phyloP scores from a whole-genome alignment of 768 basidiomycete species.

The Pisolithus sp. region DNA sequence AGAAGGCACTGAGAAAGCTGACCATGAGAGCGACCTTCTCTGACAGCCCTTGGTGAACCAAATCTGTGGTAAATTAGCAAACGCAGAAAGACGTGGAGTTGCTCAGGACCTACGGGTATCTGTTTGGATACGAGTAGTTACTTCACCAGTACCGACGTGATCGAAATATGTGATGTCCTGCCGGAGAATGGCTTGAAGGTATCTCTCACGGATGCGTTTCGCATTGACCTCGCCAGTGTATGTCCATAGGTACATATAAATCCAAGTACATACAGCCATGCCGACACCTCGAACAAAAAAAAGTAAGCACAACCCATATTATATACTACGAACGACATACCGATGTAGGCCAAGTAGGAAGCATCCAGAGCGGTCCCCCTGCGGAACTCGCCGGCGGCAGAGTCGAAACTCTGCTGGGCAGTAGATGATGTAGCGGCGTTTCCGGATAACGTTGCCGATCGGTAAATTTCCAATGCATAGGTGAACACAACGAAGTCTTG shows the following conservation, averaged over 20 bases:
- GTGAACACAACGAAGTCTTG: slow-evolving; percentile 64
- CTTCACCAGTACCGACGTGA: slow-evolving; percentile 85
- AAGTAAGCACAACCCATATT: slow-evolving; percentile 1
- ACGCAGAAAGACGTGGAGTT: neutral
- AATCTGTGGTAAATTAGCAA: slow-evolving; percentile 39
- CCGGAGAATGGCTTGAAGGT: slow-evolving; percentile 72
- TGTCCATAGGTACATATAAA: slow-evolving; percentile 65
- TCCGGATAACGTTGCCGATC: slow-evolving; percentile 3
- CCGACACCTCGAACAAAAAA: slow-evolving; percentile 47
- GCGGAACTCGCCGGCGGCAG: slow-evolving; percentile 44
- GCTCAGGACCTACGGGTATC: slow-evolving; percentile 58
- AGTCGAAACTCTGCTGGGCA: slow-evolving; percentile 27
- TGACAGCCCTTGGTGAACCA: slow-evolving; percentile 86
- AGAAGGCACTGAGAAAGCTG: slow-evolving; percentile 62
- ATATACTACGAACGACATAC: slow-evolving; percentile 31
- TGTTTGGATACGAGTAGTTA: slow-evolving; percentile 90
- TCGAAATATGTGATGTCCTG: slow-evolving; percentile 91
- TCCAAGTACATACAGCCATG: slow-evolving; percentile 68
- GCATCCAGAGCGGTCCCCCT: slow-evolving; percentile 49
- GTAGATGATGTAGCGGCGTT: slow-evolving; percentile 24
- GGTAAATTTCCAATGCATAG: slow-evolving; percentile 9
- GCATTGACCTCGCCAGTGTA: slow-evolving; percentile 78
- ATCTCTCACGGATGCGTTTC: slow-evolving; percentile 77
- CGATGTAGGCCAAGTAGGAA: slow-evolving; percentile 59
- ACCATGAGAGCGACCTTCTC: slow-evolving; percentile 78